These are phyloP conservation scores for Picochlorum sp. DNA, from an alignment of 139 green algal genomes.

Conservation along the genomic window DNA sequence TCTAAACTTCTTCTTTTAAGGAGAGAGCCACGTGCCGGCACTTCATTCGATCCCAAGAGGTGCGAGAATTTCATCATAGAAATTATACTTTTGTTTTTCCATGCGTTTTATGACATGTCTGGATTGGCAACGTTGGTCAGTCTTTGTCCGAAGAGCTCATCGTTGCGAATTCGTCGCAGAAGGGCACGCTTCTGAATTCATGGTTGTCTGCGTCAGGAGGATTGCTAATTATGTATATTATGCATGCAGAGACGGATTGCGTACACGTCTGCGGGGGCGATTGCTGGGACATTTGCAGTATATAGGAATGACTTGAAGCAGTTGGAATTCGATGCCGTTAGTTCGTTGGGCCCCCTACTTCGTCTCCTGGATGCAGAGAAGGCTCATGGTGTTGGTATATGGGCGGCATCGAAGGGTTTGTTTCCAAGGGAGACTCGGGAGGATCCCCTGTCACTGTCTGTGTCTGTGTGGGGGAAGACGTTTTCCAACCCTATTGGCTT, in stretches of 20 bases:
- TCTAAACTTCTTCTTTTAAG: too few species aligned
- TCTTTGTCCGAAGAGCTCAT: not conserved
- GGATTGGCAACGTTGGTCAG: not conserved
- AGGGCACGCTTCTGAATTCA: not conserved
- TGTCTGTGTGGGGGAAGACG: slow-evolving; percentile 54
- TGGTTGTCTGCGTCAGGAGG: not conserved
- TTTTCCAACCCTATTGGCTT: slow-evolving; percentile 92
- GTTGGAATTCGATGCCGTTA: slow-evolving; percentile 37
- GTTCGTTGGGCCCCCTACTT: slow-evolving; percentile 39
- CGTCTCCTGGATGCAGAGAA: slow-evolving; percentile 71
- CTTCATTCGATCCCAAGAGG: not conserved
- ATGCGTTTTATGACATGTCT: not conserved
- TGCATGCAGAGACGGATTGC: slow-evolving; percentile 25
- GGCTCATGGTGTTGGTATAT: slow-evolving; percentile 64
- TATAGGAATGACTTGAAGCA: slow-evolving; percentile 40
- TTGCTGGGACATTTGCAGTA: slow-evolving; percentile 6
- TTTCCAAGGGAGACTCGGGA: slow-evolving; percentile 56
- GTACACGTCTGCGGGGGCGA: slow-evolving; percentile 13
- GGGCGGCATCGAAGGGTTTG: slow-evolving; percentile 47
- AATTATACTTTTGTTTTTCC: too few species aligned
- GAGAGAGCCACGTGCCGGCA: too few species aligned
- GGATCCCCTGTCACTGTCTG: slow-evolving; percentile 52
- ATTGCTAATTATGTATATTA: not conserved
- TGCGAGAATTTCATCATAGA: too few species aligned
- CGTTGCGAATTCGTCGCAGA: not conserved